Conservation (phyloP, 1,139 yeast genomes). For the Nakaseomyces glabratus region DNA sequence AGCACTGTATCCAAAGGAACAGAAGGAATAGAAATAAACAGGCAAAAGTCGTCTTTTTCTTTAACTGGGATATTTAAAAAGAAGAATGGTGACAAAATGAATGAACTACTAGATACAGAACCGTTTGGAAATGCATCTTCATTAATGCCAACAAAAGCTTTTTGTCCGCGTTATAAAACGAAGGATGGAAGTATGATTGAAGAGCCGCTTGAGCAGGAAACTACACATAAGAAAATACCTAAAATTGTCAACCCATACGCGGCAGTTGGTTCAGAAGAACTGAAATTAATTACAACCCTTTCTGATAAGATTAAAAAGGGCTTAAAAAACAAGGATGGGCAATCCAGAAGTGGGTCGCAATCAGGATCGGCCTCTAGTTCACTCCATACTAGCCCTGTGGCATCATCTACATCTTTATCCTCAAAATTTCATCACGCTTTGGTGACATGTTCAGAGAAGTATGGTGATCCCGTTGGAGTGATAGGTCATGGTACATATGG, state of each 20-base stretch:
- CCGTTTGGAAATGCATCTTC: conserved; percentile 24
- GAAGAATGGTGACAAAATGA: conserved; percentile 16
- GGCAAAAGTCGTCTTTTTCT: conserved; percentile 23
- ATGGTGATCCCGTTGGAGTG: conserved; percentile 53
- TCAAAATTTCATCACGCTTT: conserved; percentile 16
- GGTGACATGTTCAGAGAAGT: conserved; percentile 35
- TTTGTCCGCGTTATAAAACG: conserved; percentile 1
- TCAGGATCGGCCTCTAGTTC: conserved; percentile 10
- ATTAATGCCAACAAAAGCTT: conserved; percentile 17
- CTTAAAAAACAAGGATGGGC: conserved; percentile 10
- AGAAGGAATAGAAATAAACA: conserved; percentile 7
- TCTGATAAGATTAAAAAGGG: conserved; percentile 35
- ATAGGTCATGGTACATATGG: conserved; percentile 70
- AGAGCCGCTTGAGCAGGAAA: conserved; percentile 14
- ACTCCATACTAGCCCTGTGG: conserved; percentile 7
- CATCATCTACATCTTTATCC: conserved; percentile 12
- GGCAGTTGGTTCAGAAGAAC: conserved; percentile 50
- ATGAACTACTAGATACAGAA: conserved; percentile 7
- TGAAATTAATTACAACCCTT: conserved; percentile 42
- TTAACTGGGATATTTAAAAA: conserved; percentile 27
- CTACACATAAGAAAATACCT: conserved; percentile 30
- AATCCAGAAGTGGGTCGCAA: conserved; percentile 19
- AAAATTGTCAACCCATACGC: conserved; percentile 36
- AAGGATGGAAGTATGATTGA: conserved; percentile 5
- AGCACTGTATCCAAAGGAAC: conserved; percentile 1